Evolutionary conservation across 2,329 filamentous ascomycete species (phyloP).

Genomic region (Hypoxylon rubiginosum): DNA sequence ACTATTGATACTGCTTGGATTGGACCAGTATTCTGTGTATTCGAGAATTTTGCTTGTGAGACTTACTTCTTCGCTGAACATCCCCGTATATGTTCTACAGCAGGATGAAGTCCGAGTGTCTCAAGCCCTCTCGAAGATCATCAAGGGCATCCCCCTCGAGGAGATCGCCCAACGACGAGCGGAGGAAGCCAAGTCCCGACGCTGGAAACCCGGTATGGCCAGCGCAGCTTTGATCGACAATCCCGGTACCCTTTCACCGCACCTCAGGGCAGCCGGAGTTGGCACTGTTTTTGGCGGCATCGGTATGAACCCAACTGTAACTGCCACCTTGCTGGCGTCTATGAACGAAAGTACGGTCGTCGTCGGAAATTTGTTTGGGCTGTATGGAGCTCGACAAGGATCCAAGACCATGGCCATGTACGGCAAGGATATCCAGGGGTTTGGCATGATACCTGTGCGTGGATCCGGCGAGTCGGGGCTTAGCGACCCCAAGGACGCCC

Average conservation of each 20-base stretch:
- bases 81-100: constrained; percentile 74
- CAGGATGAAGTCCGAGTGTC: constrained; percentile 83
- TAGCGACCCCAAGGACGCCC: constrained; percentile 64
- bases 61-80: constrained; percentile 77
- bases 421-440: constrained; percentile 87
- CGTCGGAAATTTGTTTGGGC: constrained; percentile 89
- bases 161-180: constrained; percentile 73
- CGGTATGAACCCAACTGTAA: constrained; percentile 79
- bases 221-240: constrained; percentile 57
- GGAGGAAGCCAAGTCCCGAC: constrained; percentile 75
- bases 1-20: constrained; percentile 78
- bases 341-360: constrained; percentile 84
- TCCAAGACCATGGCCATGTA: constrained; percentile 91
- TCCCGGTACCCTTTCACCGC: constrained; percentile 75
- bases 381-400: constrained; percentile 88
- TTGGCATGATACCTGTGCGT: constrained; percentile 83
- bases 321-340: constrained; percentile 82
- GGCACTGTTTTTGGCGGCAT: constrained; percentile 83
- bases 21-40: constrained; percentile 82
- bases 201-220: constrained; percentile 64
- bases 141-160: constrained; percentile 76
- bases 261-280: constrained; percentile 82
- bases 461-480: constrained; percentile 59
- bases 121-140: constrained; percentile 78
- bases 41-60: constrained; percentile 79